Conservation (phyloP, 495 filamentous ascomycete species). For the Talaromyces liani region DNA sequence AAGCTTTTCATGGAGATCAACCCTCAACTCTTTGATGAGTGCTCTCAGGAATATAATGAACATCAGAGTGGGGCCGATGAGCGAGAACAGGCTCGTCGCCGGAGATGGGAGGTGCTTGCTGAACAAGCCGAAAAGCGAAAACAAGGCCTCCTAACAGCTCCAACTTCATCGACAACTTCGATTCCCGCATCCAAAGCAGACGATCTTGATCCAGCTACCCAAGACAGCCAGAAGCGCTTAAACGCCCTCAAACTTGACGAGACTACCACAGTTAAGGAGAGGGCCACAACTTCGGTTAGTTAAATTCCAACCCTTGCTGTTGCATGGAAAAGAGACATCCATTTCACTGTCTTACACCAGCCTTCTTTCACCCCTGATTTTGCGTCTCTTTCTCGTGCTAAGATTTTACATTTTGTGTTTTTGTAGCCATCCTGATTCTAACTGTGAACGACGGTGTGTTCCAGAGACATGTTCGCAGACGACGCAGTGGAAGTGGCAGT, state of each 20-base stretch:
- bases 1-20: constrained; percentile 99
- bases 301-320: constrained; percentile 9
- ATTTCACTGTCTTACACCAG: constrained; percentile 10
- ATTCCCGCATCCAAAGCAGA: constrained; percentile 48
- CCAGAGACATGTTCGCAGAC: constrained; percentile 40
- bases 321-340: not conserved
- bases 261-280: constrained; percentile 33
- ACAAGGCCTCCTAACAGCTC: constrained; percentile 42
- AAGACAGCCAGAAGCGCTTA: constrained; percentile 77
- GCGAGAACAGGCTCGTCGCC: constrained; percentile 64
- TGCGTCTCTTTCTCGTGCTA: constrained; percentile 33
- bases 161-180: constrained; percentile 24
- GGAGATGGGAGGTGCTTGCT: constrained; percentile 78
- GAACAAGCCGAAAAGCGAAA: constrained; percentile 65
- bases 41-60: constrained; percentile 96
- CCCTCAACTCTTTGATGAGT: constrained; percentile 96
- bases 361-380: constrained; percentile 11
- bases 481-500: constrained; percentile 40
- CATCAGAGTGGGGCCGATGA: constrained; percentile 82
- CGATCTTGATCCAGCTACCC: constrained; percentile 66
- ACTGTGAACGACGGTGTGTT: constrained; percentile 42
- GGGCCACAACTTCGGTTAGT: constrained; percentile 40
- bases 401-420: constrained; percentile 25
- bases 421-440: constrained; percentile 46
- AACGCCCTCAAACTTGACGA: constrained; percentile 81